These are phyloP conservation scores for Neurospora sp. DNA, from an alignment of 495 filamentous ascomycete species.

Conservation along the genomic window DNA sequence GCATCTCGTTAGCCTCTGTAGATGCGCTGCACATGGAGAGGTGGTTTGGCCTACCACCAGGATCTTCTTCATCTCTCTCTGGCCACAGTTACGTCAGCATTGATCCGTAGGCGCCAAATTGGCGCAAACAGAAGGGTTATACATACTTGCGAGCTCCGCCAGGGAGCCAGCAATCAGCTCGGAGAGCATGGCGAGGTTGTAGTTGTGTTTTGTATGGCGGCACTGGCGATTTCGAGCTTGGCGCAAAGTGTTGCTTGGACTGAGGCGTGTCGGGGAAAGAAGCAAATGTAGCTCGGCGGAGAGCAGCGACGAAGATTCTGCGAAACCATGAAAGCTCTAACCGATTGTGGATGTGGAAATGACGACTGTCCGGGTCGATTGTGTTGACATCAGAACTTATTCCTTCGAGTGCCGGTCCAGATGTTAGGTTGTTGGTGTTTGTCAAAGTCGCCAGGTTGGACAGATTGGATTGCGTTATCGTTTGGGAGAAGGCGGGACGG, in stretches of 20 bases:
- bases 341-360: not conserved
- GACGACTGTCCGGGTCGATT: not conserved
- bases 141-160: slow-evolving; percentile 34
- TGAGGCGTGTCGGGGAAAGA: not conserved
- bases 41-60: slow-evolving; percentile 30
- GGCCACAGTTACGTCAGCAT: slow-evolving; percentile 13
- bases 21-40: not conserved
- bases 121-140: not conserved
- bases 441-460: slow-evolving; percentile 1
- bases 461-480: not conserved
- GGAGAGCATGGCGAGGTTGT: slow-evolving; percentile 13
- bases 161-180: slow-evolving; percentile 29
- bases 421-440: not conserved
- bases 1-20: slow-evolving; percentile 9
- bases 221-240: not conserved
- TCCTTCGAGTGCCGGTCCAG: not conserved
- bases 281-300: not conserved
- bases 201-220: not conserved
- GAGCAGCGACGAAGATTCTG: not conserved
- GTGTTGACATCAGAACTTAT: not conserved
- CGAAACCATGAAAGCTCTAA: slow-evolving; percentile 7
- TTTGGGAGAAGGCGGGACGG: not conserved
- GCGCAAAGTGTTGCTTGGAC: slow-evolving; percentile 3
- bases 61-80: slow-evolving; percentile 45
- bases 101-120: not conserved